Evolutionary conservation across 345 rosid species (phyloP), one percentile per base, ranked within the genome.

Genomic region (Eucalyptus shirleyi): DNA sequence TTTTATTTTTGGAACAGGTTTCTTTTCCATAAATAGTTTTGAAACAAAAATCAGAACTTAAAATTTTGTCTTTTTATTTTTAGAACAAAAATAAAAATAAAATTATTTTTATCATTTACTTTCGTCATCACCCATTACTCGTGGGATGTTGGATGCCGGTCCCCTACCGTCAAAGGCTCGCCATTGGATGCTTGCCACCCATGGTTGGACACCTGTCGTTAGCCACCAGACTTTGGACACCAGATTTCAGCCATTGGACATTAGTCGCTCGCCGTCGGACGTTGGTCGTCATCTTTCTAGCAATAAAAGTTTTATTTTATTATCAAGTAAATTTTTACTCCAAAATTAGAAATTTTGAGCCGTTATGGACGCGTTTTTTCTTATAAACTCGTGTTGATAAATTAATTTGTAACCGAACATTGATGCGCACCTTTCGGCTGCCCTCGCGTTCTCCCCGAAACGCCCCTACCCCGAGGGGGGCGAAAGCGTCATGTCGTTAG

Each of bases 41-140:
- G 4, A 0, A 0, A n/a, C 21, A 6, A 0, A 51, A 51, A 51
- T 51, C 4, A 17, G 0, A 51, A 17, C 2, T 0, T 51, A 17
- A 51, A 51, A 0, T 1, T 51, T 17, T 17, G 1, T 0, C 0
- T 50, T 17, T 51, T 3, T 18, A 51, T 51, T 17, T 51, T 0
- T 17, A 1, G 1, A 17, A 7, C 0, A 51, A 51, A 51, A 17
- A 0, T 51, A 17, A 17, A 17, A 51, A 0, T n/a, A n/a, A n/a
- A n/a, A 1, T 50, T 50, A 0, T 50, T 17, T 0, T 17, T 1
- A 51, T n/a, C n/a, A 3, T 51, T 51, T 1, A 51, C 0, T 51
- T 51, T 51, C 0, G 0, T 0, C 1, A 17, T 1, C 55, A 51
- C n/a, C n/a, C n/a, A n/a, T n/a, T n/a, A n/a, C n/a, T n/a, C n/a